These are phyloP conservation scores for Xylaria sp. DNA, from an alignment of 2,329 filamentous ascomycete genomes.

Conservation along the genomic window DNA sequence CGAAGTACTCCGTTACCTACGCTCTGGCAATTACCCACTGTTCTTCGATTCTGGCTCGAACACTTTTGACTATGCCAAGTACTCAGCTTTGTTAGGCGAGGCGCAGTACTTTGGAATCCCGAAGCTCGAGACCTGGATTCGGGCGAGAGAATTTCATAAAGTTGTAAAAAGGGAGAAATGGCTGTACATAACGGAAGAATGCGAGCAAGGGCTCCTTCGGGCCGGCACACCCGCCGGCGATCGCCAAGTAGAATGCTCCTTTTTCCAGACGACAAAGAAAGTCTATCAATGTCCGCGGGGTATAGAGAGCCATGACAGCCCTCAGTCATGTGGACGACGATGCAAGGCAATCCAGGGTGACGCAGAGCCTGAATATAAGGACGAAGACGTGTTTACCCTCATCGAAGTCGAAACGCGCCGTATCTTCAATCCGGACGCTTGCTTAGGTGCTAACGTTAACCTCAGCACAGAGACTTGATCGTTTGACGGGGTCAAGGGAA, in stretches of 20 bases:
- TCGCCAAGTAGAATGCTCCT: constrained; percentile 8
- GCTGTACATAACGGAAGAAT: not conserved
- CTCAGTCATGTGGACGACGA: constrained; percentile 30
- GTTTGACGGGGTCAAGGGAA: too few relatives aligned
- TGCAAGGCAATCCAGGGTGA: constrained; percentile 1
- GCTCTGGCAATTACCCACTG: constrained; percentile 41
- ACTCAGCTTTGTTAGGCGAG: constrained; percentile 41
- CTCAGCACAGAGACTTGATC: too few relatives aligned
- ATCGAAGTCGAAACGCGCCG: constrained; percentile 9
- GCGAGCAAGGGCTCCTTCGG: too few relatives aligned
- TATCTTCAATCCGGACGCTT: constrained; percentile 6
- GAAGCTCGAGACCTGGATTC: constrained; percentile 42
- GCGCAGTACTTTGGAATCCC: constrained; percentile 44
- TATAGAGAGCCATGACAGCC: constrained; percentile 30
- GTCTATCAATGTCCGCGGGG: constrained; percentile 47
- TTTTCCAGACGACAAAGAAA: constrained; percentile 41
- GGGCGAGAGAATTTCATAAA: constrained; percentile 30
- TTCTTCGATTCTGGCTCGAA: constrained; percentile 41
- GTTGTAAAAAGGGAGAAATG: constrained; percentile 30
- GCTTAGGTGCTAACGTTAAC: not conserved
- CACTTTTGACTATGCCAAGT: constrained; percentile 43
- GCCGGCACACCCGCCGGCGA: not conserved
- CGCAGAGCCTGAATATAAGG: constrained; percentile 1
- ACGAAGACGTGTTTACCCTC: constrained; percentile 1
- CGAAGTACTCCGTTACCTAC: constrained; percentile 44